Percentiles rank a stretch among this genome's conserved stretches.
phyloP scores from a whole-genome alignment of 169 alveolate species.

The Cryptosporidium meleagridis region DNA sequence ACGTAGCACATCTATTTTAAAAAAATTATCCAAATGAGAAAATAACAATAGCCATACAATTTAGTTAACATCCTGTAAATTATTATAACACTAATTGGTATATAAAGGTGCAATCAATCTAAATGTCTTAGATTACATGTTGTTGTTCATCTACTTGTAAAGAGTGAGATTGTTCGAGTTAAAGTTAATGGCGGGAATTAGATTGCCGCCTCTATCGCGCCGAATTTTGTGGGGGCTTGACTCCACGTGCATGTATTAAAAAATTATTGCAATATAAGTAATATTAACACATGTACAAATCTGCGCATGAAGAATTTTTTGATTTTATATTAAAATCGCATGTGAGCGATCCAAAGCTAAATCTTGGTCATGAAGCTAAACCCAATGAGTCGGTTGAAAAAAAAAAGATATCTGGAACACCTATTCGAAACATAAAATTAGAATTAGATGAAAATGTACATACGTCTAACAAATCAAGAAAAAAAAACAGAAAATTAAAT shows the following conservation, averaged over 20 bases:
- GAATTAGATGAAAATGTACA: conserved; percentile 20
- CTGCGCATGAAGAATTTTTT: conserved; percentile 73
- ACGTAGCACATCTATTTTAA: background rate
- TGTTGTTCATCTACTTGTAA: background rate
- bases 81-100: too few relatives aligned
- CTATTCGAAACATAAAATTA: background rate
- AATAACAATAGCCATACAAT: background rate
- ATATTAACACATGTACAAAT: conserved; percentile 58
- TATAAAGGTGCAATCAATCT: too few relatives aligned
- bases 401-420: conserved; percentile 12
- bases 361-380: background rate
- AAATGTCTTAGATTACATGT: background rate
- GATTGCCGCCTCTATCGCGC: conserved; percentile 6
- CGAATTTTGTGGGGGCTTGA: conserved; percentile 69
- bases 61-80: background rate
- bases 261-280: background rate
- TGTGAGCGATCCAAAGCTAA: conserved; percentile 42
- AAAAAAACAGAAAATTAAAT: conserved; percentile 12
- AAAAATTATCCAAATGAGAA: background rate
- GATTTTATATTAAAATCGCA: conserved; percentile 65
- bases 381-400: background rate
- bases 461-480: conserved; percentile 26
- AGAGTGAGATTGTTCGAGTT: background rate
- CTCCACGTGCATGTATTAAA: conserved; percentile 74
- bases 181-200: background rate